These are phyloP conservation scores for Ophiostoma tasmaniense DNA, from an alignment of 2,329 filamentous ascomycete genomes.

Conservation along the genomic window DNA sequence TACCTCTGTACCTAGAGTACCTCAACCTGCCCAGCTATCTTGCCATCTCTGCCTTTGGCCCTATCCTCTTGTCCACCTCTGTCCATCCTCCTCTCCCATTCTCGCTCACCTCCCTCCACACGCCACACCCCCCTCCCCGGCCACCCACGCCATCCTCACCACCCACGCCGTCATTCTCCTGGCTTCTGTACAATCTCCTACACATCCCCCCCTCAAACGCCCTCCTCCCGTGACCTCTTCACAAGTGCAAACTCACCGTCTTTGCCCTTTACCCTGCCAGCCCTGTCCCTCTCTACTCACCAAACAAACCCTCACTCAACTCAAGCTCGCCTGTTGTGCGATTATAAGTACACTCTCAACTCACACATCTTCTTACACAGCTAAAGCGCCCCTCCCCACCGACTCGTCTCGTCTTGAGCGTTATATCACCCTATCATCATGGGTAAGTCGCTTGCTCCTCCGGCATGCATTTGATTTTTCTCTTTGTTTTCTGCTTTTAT, in stretches of 20 bases:
- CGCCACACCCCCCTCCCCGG: background rate
- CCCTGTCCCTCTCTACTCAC: background rate
- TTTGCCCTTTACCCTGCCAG: background rate
- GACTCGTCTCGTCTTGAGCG: slow-evolving; percentile 6
- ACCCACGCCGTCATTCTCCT: background rate
- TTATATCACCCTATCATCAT: slow-evolving; percentile 13
- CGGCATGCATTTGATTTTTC: background rate
- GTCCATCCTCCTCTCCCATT: background rate
- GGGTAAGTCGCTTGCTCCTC: slow-evolving; percentile 14
- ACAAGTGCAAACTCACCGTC: background rate
- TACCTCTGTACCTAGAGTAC: background rate
- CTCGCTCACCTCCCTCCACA: background rate
- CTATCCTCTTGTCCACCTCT: background rate
- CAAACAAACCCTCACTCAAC: background rate
- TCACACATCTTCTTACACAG: slow-evolving; percentile 1
- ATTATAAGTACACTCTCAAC: background rate
- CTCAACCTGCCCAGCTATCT: background rate
- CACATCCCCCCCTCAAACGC: background rate
- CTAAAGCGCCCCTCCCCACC: background rate
- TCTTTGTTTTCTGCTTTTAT: background rate
- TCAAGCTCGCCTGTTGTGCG: background rate
- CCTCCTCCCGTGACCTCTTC: background rate
- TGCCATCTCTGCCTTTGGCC: background rate
- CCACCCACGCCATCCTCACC: background rate
- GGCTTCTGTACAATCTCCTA: background rate